Evolutionary conservation across 1,284 basidiomycete species (phyloP), one percentile per base, ranked within the genome.

Genomic region (Nidula niveotomentosa): DNA sequence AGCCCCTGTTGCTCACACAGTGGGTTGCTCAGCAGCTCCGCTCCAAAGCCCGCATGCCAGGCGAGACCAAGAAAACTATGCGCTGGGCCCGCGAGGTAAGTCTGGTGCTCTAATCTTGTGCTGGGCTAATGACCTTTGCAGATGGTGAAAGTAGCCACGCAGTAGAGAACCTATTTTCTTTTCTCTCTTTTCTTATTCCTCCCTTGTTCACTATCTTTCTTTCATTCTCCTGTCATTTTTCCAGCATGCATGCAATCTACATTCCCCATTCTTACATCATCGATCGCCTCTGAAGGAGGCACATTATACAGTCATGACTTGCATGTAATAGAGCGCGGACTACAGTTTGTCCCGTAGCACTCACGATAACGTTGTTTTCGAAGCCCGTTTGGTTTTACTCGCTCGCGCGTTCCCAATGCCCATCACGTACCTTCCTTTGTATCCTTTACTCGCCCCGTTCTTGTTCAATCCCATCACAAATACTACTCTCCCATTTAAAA

Each of bases 21-120:
- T 98, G 96, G 94, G 81, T 99, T 52, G 83, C 84, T 2, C 76
- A 79, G 15, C 89, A 94, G 59, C 78, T 99, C 65, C 83, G 92
- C 59, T 77, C 79, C 55, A 89, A 86, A 73, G 77, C 77, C 45
- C 83, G 90, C 43, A 82, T 85, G 77, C 76, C 82, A 10, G 68
- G 75, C 47, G 90, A 92, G 60, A 86, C 85, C 35, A 92, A 87
- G 81, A 88, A 83, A 76, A 91, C 87, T 8, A 74, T 91, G 74
- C 85, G 89, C 56, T 93, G 90, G 90, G 90, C 91, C 48, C 81
- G 89, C 45, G 90, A 93, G 80, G 91, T 91, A 63, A 56, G 84
- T 73, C 13, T 49, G 17, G 1, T 39, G 3, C 17, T 43, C 49
- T 50, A 39, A 52, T n/a, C 49, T 45, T 13, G 8, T 18, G 30